Base-by-base conservation (phyloP, 2,329 filamentous ascomycete species). In the Plectosphaerella cucumerina region DNA sequence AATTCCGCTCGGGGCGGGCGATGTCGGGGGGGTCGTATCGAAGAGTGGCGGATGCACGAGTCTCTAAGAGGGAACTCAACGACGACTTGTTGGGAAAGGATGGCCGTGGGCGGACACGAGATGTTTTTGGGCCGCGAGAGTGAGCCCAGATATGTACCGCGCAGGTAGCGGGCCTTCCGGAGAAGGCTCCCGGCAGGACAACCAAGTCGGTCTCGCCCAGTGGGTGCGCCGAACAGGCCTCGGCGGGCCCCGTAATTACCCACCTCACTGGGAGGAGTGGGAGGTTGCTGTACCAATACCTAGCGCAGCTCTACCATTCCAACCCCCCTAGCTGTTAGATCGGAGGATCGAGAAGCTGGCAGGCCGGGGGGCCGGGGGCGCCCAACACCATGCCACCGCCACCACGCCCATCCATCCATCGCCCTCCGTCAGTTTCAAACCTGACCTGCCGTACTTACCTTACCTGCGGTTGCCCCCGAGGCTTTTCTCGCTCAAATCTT, bases 101-200 rank as follows among this genome's bases (percentile, higher is more conserved):
- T 42, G 17, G 10, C 17, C 39, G 18, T 12, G 39, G n/a, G n/a
- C 17, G 39, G 18, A 17, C n/a, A 42, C n/a, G n/a, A 37, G 8
- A 3, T 37, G 14, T 37, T 15, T 37, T n/a, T 17, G 17, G 35
- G 35, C 35, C 14, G 34, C 12, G 34, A 37, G 34, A 17, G 5
- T 5, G 14, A 14, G n/a, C 49, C 48, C 52, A 53, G 54, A 50
- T 50, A 55, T 50, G 54, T 53, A 56, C 41, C 50, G 20, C 34
- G 45, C 52, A 39, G 46, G 53, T 55, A 55, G 53, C 48, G 26
- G 35, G 35, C 15, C 12, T 10, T 22, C n/a, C 45, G 41, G 42
- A 23, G 47, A 33, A 21, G 42, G 26, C 44, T 35, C 50, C 26
- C 26, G 26, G 23, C 5, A 5, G 23, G 23, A 5, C 44, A 44